Base-by-base conservation (phyloP, 2,329 filamentous ascomycete genomes). In the Ramularia collo-cygni region DNA sequence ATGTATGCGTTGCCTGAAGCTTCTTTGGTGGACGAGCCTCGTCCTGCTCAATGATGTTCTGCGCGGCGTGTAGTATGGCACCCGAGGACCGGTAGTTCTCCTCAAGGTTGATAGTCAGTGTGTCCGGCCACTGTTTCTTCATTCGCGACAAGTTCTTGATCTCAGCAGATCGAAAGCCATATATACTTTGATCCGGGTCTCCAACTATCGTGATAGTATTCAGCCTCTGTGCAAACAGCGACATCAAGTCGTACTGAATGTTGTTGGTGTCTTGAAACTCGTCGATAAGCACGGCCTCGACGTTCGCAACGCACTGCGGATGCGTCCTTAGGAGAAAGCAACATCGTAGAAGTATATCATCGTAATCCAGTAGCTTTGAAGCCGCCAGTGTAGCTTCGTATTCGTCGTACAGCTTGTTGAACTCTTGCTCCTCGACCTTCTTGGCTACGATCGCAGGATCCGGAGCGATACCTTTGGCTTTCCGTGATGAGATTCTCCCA, bases 241-340 rank as follows among this genome's bases (percentile, higher is more conserved):
- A 82, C 88, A 95, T 95, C 29, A 98, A 69, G 52, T 95, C 87
- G 56, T 94, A 96, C 62, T 98, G 90, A 4, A 95, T 81, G 14
- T 86, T 77, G 58, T 96, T 98, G 6, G 90, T 96, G 64, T 98
- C 90, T 64, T 98, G 90, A 48, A 95, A 98, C 59, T 98, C 90
- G 59, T 98, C 90, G 47, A 98, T 93, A 32, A 98, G 72, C 5
- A 96, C 88, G 0, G 86, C 79, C 61, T 95, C 81, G 13, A 98
- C 80, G 52, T 95, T 95, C 10, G 81, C 81, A 3, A 95, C 89
- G 55, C 89, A 95, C 10, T 76, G 70, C 0, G 89, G 86, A 50
- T 85, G 76, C 14, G 72, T 68, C 43, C 73, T 75, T 14, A 98
- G 72, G 8, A 98, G 72, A 43, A 93, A 79, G 7, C 85, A 82